A percentile compares a stretch with the other conserved stretches of the same genome.
phyloP scores from a whole-genome alignment of 768 basidiomycete species.

The Phlebiopsis gigantea region DNA sequence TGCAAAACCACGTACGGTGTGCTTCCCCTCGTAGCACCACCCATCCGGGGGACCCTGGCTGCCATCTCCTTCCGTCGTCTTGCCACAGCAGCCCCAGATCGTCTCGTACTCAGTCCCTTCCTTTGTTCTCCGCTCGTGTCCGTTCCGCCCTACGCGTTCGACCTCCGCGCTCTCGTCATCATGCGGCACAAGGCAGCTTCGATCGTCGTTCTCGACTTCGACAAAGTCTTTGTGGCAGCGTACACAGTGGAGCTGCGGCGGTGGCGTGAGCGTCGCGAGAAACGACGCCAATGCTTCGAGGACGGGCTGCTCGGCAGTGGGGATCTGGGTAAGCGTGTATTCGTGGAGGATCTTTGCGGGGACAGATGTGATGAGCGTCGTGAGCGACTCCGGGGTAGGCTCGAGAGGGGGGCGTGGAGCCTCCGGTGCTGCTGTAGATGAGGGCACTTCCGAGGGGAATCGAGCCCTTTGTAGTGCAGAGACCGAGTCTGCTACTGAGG shows the following conservation, averaged over 20 bases:
- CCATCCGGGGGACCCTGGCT: constrained; percentile 82
- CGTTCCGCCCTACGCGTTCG: constrained; percentile 43
- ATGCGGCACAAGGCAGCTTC: constrained; percentile 64
- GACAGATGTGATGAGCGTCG: constrained; percentile 49
- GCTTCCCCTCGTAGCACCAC: constrained; percentile 82
- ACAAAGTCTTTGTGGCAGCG: constrained; percentile 69
- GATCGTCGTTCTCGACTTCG: constrained; percentile 70
- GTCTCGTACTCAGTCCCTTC: constrained; percentile 43
- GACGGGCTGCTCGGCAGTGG: constrained; percentile 30
- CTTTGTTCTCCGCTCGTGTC: constrained; percentile 24
- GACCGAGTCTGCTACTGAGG: constrained; percentile 36
- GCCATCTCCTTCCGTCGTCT: constrained; percentile 68
- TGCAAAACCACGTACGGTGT: constrained; percentile 48
- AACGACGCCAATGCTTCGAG: constrained; percentile 49
- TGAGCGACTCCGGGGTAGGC: constrained; percentile 35
- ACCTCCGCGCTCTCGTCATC: constrained; percentile 80
- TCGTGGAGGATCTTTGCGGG: constrained; percentile 64
- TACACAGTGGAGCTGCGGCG: constrained; percentile 66
- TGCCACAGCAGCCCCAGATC: constrained; percentile 69
- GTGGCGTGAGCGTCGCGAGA: constrained; percentile 58
- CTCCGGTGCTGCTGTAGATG: constrained; percentile 17
- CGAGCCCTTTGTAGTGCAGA: constrained; percentile 19
- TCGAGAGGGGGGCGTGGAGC: constrained; percentile 20
- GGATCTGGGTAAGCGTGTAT: constrained; percentile 52
- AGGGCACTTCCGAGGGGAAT: constrained; percentile 18